Conservation (phyloP, 805 yeast species). For the Komagataella ulmi region DNA sequence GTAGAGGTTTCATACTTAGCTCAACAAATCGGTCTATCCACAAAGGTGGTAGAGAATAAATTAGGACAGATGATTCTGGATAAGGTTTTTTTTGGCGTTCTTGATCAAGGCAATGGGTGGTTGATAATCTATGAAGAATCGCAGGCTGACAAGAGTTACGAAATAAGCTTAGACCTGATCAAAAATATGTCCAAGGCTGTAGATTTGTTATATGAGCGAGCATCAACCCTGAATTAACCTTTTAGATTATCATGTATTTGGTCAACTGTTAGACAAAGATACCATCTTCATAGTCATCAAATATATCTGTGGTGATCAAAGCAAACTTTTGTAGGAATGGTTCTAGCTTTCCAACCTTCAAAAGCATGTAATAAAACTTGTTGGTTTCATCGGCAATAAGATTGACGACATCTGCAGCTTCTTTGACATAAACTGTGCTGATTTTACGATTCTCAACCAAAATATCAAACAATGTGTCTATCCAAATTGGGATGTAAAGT, state of each 20-base stretch:
- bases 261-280: slow-evolving; percentile 15
- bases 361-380: slow-evolving; percentile 50
- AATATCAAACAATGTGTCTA: slow-evolving; percentile 53
- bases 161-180: slow-evolving; percentile 73
- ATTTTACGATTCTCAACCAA: slow-evolving; percentile 26
- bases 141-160: slow-evolving; percentile 76
- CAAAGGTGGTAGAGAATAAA: slow-evolving; percentile 85
- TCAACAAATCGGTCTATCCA: slow-evolving; percentile 74
- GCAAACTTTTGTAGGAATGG: slow-evolving; percentile 41
- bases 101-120: slow-evolving; percentile 99
- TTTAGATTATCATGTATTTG: background rate
- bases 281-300: slow-evolving; percentile 21
- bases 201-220: slow-evolving; percentile 87
- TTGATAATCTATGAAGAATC: slow-evolving; percentile 84
- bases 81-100: slow-evolving; percentile 87
- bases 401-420: slow-evolving; percentile 47
- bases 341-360: slow-evolving; percentile 36
- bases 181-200: slow-evolving; percentile 81
- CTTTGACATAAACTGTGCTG: slow-evolving; percentile 30
- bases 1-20: slow-evolving; percentile 91
- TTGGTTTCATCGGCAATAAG: slow-evolving; percentile 55
- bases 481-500: slow-evolving; percentile 58
- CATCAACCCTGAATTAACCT: slow-evolving; percentile 58
- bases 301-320: slow-evolving; percentile 25
- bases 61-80: slow-evolving; percentile 94